A percentile compares a stretch with the other conserved stretches of the same genome.
phyloP scores from a whole-genome alignment of 768 basidiomycete species.

The Auricularia auricula-judae region DNA sequence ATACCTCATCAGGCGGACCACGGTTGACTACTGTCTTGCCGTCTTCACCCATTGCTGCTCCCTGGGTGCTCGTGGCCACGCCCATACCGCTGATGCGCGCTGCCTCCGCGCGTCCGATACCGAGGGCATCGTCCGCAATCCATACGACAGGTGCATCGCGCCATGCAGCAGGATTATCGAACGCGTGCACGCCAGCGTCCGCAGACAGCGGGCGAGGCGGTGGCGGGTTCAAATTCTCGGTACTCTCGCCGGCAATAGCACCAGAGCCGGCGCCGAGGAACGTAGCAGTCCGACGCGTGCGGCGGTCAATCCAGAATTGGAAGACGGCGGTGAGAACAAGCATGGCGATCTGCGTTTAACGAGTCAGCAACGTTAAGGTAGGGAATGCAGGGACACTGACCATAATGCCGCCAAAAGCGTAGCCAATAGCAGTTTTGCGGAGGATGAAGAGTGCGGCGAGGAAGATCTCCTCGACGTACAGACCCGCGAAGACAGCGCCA shows the following conservation, averaged over 20 bases:
- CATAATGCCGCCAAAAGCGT: conserved; percentile 23
- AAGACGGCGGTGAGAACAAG: neutral
- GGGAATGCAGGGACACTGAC: conserved; percentile 8
- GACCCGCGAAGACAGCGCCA: conserved; percentile 39
- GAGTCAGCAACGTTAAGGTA: conserved; percentile 23
- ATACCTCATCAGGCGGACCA: conserved; percentile 21
- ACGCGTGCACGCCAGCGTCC: conserved; percentile 23
- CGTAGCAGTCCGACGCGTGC: conserved; percentile 9
- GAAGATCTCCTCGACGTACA: conserved; percentile 63
- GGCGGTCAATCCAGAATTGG: conserved; percentile 3
- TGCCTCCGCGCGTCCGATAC: conserved; percentile 24
- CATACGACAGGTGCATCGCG: conserved; percentile 29
- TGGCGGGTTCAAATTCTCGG: conserved; percentile 12
- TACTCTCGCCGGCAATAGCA: conserved; percentile 12
- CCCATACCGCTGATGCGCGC: conserved; percentile 17
- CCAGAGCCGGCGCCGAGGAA: conserved; percentile 4
- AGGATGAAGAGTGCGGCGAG: conserved; percentile 64
- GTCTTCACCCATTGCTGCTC: conserved; percentile 21
- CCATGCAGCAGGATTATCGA: conserved; percentile 38
- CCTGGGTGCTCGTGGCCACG: conserved; percentile 23
- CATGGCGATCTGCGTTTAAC: conserved; percentile 35
- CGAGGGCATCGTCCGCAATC: conserved; percentile 32
- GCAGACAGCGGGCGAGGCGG: neutral
- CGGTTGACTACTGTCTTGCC: conserved; percentile 21
- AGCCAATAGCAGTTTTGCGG: conserved; percentile 24